Conservation (phyloP, 768 basidiomycete species). For the Tricholoma saponaceum region DNA sequence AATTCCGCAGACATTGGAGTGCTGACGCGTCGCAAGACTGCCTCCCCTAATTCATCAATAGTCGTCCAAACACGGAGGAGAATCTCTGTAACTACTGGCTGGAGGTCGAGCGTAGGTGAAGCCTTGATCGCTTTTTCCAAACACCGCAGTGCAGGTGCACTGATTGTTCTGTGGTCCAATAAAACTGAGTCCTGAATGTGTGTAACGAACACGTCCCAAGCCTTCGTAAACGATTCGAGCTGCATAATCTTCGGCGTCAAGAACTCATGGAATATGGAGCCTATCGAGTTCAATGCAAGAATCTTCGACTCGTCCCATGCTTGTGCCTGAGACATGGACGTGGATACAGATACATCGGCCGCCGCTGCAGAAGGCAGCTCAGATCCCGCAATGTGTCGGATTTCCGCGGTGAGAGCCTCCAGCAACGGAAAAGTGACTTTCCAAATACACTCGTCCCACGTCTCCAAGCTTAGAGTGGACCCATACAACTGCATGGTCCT, state of each 20-base stretch:
- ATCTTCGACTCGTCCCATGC: constrained; percentile 89
- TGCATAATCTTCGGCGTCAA: constrained; percentile 67
- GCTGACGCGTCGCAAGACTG: constrained; percentile 33
- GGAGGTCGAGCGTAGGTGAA: constrained; percentile 39
- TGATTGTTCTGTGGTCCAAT: constrained; percentile 62
- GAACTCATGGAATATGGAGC: constrained; percentile 82
- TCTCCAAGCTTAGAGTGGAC: constrained; percentile 70
- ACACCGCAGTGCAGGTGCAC: constrained; percentile 81
- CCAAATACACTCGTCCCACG: constrained; percentile 93
- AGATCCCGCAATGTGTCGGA: constrained; percentile 35
- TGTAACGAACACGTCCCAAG: constrained; percentile 72
- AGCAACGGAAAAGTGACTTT: constrained; percentile 85
- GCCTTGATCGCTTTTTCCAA: constrained; percentile 77
- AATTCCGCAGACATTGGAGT: constrained; percentile 14
- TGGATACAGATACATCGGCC: background rate
- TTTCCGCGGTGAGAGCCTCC: constrained; percentile 59
- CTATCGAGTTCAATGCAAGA: constrained; percentile 79
- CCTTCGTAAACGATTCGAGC: constrained; percentile 62
- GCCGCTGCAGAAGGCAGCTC: background rate
- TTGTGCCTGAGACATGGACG: constrained; percentile 23
- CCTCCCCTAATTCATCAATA: constrained; percentile 62
- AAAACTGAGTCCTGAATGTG: constrained; percentile 71
- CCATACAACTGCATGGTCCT: constrained; percentile 93
- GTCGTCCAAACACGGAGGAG: constrained; percentile 68
- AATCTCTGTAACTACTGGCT: constrained; percentile 37